Evolutionary conservation across 371 early-diverging fungal genomes (phyloP).

Genomic region (Lichtheimia ramosa): DNA sequence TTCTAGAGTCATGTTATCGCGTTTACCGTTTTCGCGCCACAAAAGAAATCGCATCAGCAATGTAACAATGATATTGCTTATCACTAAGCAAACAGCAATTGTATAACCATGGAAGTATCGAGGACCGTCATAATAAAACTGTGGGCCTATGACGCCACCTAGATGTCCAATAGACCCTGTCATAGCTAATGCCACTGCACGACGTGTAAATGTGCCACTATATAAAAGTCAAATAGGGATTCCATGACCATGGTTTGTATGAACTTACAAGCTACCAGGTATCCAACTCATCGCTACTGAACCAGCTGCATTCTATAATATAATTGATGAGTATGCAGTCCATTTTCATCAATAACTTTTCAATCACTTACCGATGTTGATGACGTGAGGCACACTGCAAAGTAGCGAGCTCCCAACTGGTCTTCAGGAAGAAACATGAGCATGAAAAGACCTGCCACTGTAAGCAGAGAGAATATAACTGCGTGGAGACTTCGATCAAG

Average conservation of each 20-base stretch:
- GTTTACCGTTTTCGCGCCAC: constrained; percentile 9
- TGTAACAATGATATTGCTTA: not conserved
- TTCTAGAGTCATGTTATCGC: not conserved
- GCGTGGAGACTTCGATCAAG: too few species aligned
- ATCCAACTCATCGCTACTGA: too few species aligned
- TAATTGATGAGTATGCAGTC: too few species aligned
- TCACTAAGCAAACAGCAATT: constrained; percentile 1
- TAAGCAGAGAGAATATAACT: not conserved
- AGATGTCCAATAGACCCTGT: too few species aligned
- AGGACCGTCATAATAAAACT: constrained; percentile 3
- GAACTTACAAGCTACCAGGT: not conserved
- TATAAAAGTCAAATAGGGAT: too few species aligned
- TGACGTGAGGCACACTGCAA: not conserved
- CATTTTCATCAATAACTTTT: too few species aligned
- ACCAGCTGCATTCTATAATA: too few species aligned
- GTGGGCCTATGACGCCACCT: not conserved
- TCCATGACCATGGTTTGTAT: too few species aligned
- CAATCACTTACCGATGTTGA: too few species aligned
- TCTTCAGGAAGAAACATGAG: not conserved
- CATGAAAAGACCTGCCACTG: not conserved
- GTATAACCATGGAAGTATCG: not conserved
- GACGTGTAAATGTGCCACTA: not conserved
- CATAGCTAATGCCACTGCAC: not conserved
- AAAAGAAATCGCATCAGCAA: constrained; percentile 7
- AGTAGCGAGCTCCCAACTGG: not conserved